Conservation (phyloP, 2,329 filamentous ascomycete species). For the Epichloe scottii region DNA sequence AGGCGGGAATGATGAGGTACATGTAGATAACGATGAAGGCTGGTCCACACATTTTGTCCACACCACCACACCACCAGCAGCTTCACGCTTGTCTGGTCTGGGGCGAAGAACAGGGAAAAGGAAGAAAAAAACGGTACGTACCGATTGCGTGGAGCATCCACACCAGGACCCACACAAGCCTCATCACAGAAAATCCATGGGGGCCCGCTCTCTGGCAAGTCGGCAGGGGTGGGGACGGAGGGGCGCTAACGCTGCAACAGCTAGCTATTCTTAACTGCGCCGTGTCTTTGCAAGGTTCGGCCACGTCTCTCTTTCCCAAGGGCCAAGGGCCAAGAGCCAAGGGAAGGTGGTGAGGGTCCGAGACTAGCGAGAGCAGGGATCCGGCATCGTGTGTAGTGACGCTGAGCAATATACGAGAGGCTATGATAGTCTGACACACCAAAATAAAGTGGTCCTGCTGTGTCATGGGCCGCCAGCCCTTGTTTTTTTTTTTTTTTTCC, state of each 20-base stretch:
- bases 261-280: constrained; percentile 34
- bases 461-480: constrained; percentile 16
- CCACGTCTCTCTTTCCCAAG: constrained; percentile 9
- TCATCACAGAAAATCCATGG: constrained; percentile 17
- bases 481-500: constrained; percentile 3
- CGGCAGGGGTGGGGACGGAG: constrained; percentile 13
- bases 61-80: background rate
- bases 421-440: constrained; percentile 39
- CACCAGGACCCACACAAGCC: constrained; percentile 13
- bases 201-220: constrained; percentile 17
- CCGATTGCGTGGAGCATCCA: constrained; percentile 26
- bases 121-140: constrained; percentile 6
- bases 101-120: constrained; percentile 1
- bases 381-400: constrained; percentile 25
- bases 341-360: constrained; percentile 1
- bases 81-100: background rate
- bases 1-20: constrained; percentile 15
- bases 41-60: background rate
- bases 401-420: constrained; percentile 37
- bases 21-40: constrained; percentile 14
- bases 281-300: constrained; percentile 18
- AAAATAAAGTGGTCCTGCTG: constrained; percentile 28
- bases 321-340: background rate
- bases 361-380: constrained; percentile 19
- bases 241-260: constrained; percentile 18